These are phyloP conservation scores for Mycena pura DNA, from an alignment of 768 basidiomycete genomes.

Conservation along the genomic window DNA sequence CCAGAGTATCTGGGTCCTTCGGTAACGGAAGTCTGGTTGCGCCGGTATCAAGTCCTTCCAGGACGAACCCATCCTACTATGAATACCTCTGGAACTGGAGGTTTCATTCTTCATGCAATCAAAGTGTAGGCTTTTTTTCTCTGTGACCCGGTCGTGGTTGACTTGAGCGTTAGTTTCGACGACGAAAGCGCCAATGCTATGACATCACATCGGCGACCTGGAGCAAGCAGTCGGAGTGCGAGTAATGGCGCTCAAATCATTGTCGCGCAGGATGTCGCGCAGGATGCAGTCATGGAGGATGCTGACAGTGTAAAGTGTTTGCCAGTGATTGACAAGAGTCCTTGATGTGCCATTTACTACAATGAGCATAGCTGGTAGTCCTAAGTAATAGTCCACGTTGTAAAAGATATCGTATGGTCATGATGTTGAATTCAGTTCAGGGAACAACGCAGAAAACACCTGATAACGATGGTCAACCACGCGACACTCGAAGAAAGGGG, in stretches of 20 bases:
- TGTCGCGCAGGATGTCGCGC: too few relatives aligned
- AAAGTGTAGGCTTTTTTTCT: conserved; percentile 67
- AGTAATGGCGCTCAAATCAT: background rate
- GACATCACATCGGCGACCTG: conserved; percentile 50
- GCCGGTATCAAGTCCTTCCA: conserved; percentile 94
- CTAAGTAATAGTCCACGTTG: conserved; percentile 10
- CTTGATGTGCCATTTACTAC: conserved; percentile 17
- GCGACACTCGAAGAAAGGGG: background rate
- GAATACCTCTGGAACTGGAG: conserved; percentile 88
- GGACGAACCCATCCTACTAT: conserved; percentile 96
- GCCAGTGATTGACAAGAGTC: conserved; percentile 5
- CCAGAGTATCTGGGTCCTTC: conserved; percentile 78
- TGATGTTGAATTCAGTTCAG: conserved; percentile 45
- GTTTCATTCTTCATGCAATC: conserved; percentile 84
- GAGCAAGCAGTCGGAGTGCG: conserved; percentile 4
- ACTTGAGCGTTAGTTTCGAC: conserved; percentile 45
- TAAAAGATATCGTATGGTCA: conserved; percentile 19
- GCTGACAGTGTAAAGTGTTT: background rate
- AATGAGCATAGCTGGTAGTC: conserved; percentile 7
- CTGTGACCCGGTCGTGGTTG: background rate
- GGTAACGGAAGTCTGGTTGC: conserved; percentile 85
- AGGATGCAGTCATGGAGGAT: conserved; percentile 13
- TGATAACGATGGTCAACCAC: conserved; percentile 29
- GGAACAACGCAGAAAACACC: conserved; percentile 68
- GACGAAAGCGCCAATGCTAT: conserved; percentile 67